Percentiles rank a stretch among this genome's conserved stretches.
phyloP scores from a whole-genome alignment of 2,329 filamentous ascomycete species.

The Metarhizium album region DNA sequence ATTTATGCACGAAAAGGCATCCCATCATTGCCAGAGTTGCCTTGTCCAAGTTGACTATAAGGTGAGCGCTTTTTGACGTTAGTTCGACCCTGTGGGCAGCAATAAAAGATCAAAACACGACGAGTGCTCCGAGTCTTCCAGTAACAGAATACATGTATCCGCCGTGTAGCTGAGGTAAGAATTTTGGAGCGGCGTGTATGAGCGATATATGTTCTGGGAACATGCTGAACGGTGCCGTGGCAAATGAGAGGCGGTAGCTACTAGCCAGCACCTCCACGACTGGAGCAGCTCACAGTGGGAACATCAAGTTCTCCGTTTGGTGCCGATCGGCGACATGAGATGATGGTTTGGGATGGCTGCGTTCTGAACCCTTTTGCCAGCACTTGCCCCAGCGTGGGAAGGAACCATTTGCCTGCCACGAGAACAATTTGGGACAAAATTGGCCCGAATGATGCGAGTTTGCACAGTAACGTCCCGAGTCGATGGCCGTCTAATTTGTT shows the following conservation, averaged over 20 bases:
- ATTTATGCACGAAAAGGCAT: not conserved
- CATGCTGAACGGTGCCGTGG: not conserved
- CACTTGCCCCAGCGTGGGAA: not conserved
- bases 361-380: not conserved
- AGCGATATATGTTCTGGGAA: slow-evolving; percentile 5
- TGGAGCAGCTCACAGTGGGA: not conserved
- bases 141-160: slow-evolving; percentile 8
- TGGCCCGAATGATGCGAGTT: not conserved
- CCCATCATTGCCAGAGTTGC: slow-evolving; percentile 2
- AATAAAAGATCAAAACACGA: not conserved
- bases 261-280: not conserved
- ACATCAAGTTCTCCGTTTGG: not conserved
- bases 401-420: not conserved
- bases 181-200: slow-evolving; percentile 6
- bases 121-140: not conserved
- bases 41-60: slow-evolving; percentile 1
- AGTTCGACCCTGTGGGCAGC: not conserved
- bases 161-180: not conserved
- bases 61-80: not conserved
- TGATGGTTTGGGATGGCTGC: not conserved
- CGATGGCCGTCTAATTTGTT: not conserved
- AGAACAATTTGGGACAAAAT: not conserved
- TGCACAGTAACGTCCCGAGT: not conserved
- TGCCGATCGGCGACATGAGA: not conserved
- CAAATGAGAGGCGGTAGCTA: not conserved